Conservation (phyloP, 2,329 filamentous ascomycete species). For the Geosmithia flava region DNA sequence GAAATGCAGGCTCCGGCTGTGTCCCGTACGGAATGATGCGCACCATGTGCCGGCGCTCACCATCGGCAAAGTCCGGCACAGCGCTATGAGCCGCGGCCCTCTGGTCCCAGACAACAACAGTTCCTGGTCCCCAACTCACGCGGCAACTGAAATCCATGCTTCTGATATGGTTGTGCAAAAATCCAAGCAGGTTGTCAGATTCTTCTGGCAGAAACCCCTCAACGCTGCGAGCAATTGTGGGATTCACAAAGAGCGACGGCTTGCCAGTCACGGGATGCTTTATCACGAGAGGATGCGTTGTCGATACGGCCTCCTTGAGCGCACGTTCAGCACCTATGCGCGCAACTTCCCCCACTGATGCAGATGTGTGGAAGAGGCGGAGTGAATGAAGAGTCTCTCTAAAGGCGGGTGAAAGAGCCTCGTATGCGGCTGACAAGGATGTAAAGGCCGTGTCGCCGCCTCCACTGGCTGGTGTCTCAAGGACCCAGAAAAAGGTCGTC, state of each 20-base stretch:
- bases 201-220: constrained; percentile 73
- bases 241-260: constrained; percentile 68
- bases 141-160: constrained; percentile 51
- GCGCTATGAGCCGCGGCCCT: constrained; percentile 63
- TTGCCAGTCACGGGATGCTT: constrained; percentile 68
- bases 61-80: constrained; percentile 40
- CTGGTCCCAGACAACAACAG: constrained; percentile 74
- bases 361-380: background rate
- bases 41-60: constrained; percentile 46
- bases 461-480: constrained; percentile 19
- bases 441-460: constrained; percentile 65
- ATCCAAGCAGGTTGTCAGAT: constrained; percentile 56
- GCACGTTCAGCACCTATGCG: constrained; percentile 67
- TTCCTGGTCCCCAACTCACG: constrained; percentile 60
- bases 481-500: constrained; percentile 19
- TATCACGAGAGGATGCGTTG: constrained; percentile 60
- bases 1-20: constrained; percentile 5
- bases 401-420: constrained; percentile 62
- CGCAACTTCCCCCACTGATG: constrained; percentile 36
- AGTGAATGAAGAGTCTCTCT: constrained; percentile 64
- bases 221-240: constrained; percentile 50
- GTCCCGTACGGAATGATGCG: constrained; percentile 69
- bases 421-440: constrained; percentile 64
- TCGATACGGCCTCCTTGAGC: constrained; percentile 43
- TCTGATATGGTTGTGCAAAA: constrained; percentile 40